Conservation (phyloP, 108 stramenopile species). For the Cyclotella sp. region DNA sequence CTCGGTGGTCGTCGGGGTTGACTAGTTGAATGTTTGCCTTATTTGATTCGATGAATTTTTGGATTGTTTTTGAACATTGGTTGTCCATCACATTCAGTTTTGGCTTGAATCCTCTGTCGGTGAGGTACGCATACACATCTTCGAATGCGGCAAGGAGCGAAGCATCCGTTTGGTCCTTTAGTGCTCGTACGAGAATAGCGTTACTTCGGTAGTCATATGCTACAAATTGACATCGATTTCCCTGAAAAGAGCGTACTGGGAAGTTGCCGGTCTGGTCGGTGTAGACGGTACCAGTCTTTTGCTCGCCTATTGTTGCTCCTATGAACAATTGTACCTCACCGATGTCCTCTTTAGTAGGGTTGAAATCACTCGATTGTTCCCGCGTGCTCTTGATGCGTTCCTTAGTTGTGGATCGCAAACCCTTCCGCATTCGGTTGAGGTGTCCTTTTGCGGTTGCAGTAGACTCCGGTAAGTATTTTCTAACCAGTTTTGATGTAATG, state of each 20-base stretch:
- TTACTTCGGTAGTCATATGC: slow-evolving; percentile 1
- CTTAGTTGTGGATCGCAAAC: not conserved
- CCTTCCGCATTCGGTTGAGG: not conserved
- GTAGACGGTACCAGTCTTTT: not conserved
- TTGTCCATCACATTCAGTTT: slow-evolving; percentile 4
- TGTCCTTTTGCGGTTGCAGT: slow-evolving; percentile 13
- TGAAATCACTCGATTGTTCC: not conserved
- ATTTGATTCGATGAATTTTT: not conserved
- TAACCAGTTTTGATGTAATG: not conserved
- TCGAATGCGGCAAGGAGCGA: too few relatives aligned
- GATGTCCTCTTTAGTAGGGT: not conserved
- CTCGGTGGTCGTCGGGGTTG: slow-evolving; percentile 7
- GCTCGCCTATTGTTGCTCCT: not conserved
- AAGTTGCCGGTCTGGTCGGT: slow-evolving; percentile 1
- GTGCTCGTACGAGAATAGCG: not conserved
- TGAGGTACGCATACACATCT: not conserved
- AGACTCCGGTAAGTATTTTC: slow-evolving; percentile 1
- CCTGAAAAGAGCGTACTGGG: not conserved
- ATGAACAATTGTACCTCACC: not conserved
- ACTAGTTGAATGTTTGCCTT: slow-evolving; percentile 27
- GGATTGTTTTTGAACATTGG: not conserved
- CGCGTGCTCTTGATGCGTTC: too few relatives aligned
- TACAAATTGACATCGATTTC: too few relatives aligned
- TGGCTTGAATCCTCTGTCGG: not conserved
- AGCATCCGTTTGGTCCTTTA: not conserved